Percentiles rank a stretch among this genome's conserved stretches.
Conservation (phyloP, 2,329 filamentous ascomycete genomes). For the Trichocomaceae sp. region DNA sequence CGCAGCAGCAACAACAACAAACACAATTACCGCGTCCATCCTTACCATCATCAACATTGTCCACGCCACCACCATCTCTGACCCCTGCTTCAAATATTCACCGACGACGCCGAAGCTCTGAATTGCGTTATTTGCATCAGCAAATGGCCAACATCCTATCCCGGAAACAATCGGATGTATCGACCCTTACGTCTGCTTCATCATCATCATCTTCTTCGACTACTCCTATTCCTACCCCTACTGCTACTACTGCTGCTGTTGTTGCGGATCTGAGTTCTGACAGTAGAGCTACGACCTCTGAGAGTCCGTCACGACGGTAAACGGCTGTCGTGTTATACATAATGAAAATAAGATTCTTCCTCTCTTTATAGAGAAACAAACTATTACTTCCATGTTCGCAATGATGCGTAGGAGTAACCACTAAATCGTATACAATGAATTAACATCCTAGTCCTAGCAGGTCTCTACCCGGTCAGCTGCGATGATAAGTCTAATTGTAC, state of each 20-base stretch:
- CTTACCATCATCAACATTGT: background rate
- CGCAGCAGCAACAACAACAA: background rate
- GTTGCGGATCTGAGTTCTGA: background rate
- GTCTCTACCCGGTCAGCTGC: too few species aligned
- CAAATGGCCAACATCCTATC: conserved; percentile 8
- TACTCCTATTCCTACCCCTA: background rate
- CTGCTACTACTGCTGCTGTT: background rate
- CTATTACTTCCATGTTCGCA: too few species aligned
- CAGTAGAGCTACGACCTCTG: background rate
- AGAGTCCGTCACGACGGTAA: background rate
- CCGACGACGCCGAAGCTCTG: conserved; percentile 7
- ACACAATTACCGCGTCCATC: conserved; percentile 5
- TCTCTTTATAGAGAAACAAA: too few species aligned
- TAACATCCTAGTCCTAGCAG: too few species aligned
- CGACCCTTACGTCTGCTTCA: background rate
- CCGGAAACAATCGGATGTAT: conserved; percentile 3
- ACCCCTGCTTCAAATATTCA: background rate
- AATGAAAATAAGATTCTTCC: too few species aligned
- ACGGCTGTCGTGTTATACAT: too few species aligned
- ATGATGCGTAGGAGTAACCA: too few species aligned
- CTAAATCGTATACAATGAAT: too few species aligned
- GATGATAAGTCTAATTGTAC: too few species aligned
- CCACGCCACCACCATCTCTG: background rate
- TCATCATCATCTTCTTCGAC: background rate
- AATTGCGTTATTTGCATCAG: conserved; percentile 4